Evolutionary conservation across 2,329 filamentous ascomycete genomes (phyloP).

Genomic region (Eurotiales sp.): DNA sequence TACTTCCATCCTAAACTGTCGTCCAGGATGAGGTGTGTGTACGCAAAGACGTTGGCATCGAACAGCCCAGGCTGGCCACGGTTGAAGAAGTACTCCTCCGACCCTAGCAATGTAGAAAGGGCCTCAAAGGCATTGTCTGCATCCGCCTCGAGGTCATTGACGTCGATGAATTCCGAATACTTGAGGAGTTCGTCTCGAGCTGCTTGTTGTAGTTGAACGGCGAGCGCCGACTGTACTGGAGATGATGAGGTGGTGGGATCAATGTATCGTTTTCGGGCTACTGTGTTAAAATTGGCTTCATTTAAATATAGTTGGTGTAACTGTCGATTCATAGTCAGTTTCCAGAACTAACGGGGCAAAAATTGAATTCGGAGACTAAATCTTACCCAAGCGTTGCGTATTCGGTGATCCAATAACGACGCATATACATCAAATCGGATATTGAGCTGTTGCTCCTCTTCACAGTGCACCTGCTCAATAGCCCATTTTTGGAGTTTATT

Average conservation of each 20-base stretch:
- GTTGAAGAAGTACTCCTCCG: conserved; percentile 60
- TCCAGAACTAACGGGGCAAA: not conserved
- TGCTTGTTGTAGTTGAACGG: conserved; percentile 65
- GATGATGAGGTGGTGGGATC: conserved; percentile 55
- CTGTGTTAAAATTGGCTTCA: conserved; percentile 58
- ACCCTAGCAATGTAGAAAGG: conserved; percentile 56
- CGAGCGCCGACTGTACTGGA: conserved; percentile 61
- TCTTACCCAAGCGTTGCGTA: conserved; percentile 81
- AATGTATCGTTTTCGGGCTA: conserved; percentile 72
- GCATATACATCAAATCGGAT: conserved; percentile 69
- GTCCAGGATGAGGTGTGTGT: conserved; percentile 75
- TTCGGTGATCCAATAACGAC: conserved; percentile 68
- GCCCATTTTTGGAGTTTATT: conserved; percentile 68
- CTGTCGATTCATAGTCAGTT: conserved; percentile 34
- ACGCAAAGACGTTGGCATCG: conserved; percentile 86
- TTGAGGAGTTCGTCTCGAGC: conserved; percentile 72
- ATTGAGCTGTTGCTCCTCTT: conserved; percentile 50
- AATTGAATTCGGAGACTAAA: not conserved
- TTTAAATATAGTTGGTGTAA: conserved; percentile 80
- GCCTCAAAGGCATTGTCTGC: conserved; percentile 62
- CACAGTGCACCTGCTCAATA: conserved; percentile 46
- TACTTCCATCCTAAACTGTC: conserved; percentile 62
- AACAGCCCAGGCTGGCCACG: conserved; percentile 63
- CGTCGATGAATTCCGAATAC: conserved; percentile 51
- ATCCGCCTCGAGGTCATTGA: conserved; percentile 56